Evolutionary conservation across 352 stramenopile species (phyloP).

Genomic region (Phytopythium oedochilum): DNA sequence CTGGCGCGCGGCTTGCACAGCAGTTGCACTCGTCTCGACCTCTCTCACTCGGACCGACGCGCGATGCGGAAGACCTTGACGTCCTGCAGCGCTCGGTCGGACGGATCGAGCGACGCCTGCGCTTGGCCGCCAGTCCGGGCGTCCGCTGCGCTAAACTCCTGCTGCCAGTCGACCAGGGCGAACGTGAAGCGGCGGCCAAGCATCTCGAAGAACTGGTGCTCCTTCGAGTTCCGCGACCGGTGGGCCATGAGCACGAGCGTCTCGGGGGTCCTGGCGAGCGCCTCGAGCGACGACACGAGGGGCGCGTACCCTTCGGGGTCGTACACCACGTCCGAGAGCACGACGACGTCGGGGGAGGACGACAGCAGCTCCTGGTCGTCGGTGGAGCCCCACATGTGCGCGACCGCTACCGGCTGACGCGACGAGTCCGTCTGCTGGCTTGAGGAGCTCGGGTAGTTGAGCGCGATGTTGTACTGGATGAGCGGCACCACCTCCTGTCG

Average conservation of each 20-base stretch:
- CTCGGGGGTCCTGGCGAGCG: slow-evolving; percentile 22
- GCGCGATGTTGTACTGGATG: slow-evolving; percentile 69
- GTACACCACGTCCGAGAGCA: slow-evolving; percentile 81
- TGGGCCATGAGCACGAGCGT: slow-evolving; percentile 75
- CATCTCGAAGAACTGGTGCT: slow-evolving; percentile 77
- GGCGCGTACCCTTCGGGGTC: slow-evolving; percentile 68
- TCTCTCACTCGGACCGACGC: slow-evolving; percentile 2
- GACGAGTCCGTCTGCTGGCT: not conserved
- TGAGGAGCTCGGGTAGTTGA: slow-evolving; percentile 40
- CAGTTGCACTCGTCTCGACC: not conserved
- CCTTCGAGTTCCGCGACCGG: slow-evolving; percentile 72
- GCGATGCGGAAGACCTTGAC: slow-evolving; percentile 68
- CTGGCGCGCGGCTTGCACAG: too few species aligned
- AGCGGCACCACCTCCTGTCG: slow-evolving; percentile 61
- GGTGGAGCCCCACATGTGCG: slow-evolving; percentile 57
- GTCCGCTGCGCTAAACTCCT: slow-evolving; percentile 8
- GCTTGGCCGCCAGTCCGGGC: slow-evolving; percentile 12
- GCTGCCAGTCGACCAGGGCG: slow-evolving; percentile 43
- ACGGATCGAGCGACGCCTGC: not conserved
- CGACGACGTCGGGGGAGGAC: slow-evolving; percentile 51
- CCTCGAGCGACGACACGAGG: slow-evolving; percentile 50
- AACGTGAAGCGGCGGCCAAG: slow-evolving; percentile 37
- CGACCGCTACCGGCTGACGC: slow-evolving; percentile 16
- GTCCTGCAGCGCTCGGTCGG: slow-evolving; percentile 40
- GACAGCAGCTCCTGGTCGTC: slow-evolving; percentile 20